phyloP scores from a whole-genome alignment of 2,329 filamentous ascomycete species.

The Aspergillus proliferans region DNA sequence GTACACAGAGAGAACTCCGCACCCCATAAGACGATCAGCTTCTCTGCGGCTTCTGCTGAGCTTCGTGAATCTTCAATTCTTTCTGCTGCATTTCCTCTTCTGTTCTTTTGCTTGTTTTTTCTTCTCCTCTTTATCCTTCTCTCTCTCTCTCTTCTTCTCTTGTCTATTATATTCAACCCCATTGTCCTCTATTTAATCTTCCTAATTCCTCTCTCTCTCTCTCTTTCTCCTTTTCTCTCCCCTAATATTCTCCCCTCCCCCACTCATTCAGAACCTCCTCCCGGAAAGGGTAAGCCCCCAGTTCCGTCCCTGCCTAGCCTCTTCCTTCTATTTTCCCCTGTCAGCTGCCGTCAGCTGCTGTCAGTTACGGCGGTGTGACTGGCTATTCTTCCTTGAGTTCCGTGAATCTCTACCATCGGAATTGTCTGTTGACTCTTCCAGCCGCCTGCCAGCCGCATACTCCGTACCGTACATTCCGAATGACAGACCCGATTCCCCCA shows the following conservation, averaged over 20 bases:
- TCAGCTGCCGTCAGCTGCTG: too few relatives aligned
- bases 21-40: not conserved
- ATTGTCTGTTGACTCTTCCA: not conserved
- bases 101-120: not conserved
- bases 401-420: not conserved
- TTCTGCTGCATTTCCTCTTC: not conserved
- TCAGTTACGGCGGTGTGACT: too few relatives aligned
- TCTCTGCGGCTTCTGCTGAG: not conserved
- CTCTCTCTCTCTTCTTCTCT: not conserved
- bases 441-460: not conserved
- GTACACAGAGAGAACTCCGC: not conserved
- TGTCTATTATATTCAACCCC: not conserved
- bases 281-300: too few relatives aligned
- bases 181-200: not conserved
- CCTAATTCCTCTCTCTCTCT: slow-evolving; percentile 1
- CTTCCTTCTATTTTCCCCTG: slow-evolving; percentile 1
- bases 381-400: too few relatives aligned
- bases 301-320: slow-evolving; percentile 1
- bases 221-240: slow-evolving; percentile 1
- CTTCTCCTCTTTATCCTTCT: slow-evolving; percentile 1
- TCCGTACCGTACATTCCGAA: not conserved
- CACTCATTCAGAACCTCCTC: not conserved
- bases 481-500: not conserved
- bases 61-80: not conserved
- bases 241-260: slow-evolving; percentile 3